phyloP scores from a whole-genome alignment of 805 yeast species.

The Cyberlindnera mycetangii region DNA sequence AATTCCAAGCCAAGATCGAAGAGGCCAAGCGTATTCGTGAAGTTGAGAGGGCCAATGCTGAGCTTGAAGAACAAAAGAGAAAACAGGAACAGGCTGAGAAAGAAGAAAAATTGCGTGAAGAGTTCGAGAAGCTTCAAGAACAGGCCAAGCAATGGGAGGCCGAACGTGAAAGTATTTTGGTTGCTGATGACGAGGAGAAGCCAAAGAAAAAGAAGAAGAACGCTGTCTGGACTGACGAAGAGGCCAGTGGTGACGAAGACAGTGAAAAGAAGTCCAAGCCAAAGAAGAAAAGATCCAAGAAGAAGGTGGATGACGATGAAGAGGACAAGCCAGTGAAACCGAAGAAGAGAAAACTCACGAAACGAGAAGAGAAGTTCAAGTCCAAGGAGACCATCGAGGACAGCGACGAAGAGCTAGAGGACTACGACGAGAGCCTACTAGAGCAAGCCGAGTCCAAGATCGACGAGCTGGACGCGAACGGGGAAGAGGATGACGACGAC shows the following conservation, averaged over 20 bases:
- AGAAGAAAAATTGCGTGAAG: slow-evolving; percentile 37
- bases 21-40: slow-evolving; percentile 64
- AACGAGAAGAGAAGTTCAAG: slow-evolving; percentile 28
- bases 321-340: slow-evolving; percentile 26
- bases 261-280: slow-evolving; percentile 19
- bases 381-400: slow-evolving; percentile 40
- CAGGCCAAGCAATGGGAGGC: slow-evolving; percentile 57
- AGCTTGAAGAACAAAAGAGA: slow-evolving; percentile 46
- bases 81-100: slow-evolving; percentile 47
- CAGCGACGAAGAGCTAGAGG: slow-evolving; percentile 39
- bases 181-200: slow-evolving; percentile 36
- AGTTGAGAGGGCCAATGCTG: slow-evolving; percentile 44
- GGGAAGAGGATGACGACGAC: slow-evolving; percentile 17
- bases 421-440: slow-evolving; percentile 19
- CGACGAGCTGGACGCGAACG: slow-evolving; percentile 17
- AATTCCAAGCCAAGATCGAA: slow-evolving; percentile 56
- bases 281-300: slow-evolving; percentile 24
- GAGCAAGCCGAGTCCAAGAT: slow-evolving; percentile 23
- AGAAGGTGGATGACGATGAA: slow-evolving; percentile 28
- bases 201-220: slow-evolving; percentile 35
- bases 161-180: slow-evolving; percentile 40
- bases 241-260: slow-evolving; percentile 31
- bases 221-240: slow-evolving; percentile 49
- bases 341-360: slow-evolving; percentile 16
- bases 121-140: slow-evolving; percentile 49